Base-by-base conservation (phyloP, 805 yeast species). In the Schwanniomyces pseudopolymorphus region DNA sequence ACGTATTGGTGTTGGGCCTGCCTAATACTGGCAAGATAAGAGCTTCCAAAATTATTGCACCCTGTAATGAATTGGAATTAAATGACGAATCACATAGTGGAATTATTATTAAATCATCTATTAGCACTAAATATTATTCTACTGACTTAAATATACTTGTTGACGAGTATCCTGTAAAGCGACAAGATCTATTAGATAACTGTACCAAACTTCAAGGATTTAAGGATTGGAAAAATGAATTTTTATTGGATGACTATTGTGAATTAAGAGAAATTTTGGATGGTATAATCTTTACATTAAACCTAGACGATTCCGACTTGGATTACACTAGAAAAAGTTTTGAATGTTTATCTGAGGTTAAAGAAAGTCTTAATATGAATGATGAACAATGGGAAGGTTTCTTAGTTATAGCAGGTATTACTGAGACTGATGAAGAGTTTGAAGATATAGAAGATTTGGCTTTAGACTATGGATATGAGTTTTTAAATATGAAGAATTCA, bases 241-340 rank as follows among this genome's bases (percentile, higher is more conserved):
- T 79, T 46, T 11, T 37, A 8, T 44, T 60, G 0, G 63, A 54
- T 0, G 80, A 77, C 33, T 64, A 59, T 46, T 53, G 47, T 20
- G 83, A 77, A 44, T 55, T 79, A 27, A 58, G 83, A 21, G 78
- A 73, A 17, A 74, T 57, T 1, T 36, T 79, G 2, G 77, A 73
- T 37, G 84, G 83, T 1, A 24, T 78, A 9, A 59, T 79, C 2
- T 60, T 77, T 48, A 71, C 79, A 0, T 31, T 78, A 11, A 64
- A 70, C 48, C 42, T 66, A 37, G 53, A 51, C 8, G 27, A 45
- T 5, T 57, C 52, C 16, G 56, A 59, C 9, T 39, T 49, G 3
- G 66, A 59, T 19, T 56, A 54, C 43, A 43, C 67, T 4, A 56
- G 53, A 6, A n/a, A 42, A 25, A 49, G 60, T 13, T 44, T 65